Evolutionary conservation across 345 rosid genomes (phyloP).

Genomic region (Eucalyptus sp.): DNA sequence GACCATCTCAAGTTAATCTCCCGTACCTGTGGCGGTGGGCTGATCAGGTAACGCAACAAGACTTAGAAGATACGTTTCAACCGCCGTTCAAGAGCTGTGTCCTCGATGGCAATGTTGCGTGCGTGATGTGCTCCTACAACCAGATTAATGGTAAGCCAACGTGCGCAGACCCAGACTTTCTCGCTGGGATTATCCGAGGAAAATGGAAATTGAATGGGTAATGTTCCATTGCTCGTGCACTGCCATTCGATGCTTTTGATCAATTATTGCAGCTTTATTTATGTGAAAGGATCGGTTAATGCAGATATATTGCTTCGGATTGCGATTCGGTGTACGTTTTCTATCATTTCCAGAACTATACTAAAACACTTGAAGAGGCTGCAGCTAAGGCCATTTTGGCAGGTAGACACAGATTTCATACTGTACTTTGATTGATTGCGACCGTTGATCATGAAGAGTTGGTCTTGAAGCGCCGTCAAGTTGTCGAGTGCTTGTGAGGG

Average conservation of each 20-base stretch:
- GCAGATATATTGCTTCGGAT: constrained; percentile 81
- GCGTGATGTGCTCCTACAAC: constrained; percentile 96
- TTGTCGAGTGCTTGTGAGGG: too few relatives aligned
- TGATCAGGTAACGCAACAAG: constrained; percentile 81
- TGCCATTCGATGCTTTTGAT: neutral
- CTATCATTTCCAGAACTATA: constrained; percentile 52
- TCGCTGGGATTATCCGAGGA: constrained; percentile 63
- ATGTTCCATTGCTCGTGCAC: neutral
- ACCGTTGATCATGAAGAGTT: too few relatives aligned
- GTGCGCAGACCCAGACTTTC: constrained; percentile 78
- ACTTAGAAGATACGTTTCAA: constrained; percentile 87
- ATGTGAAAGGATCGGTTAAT: neutral
- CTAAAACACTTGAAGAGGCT: constrained; percentile 83
- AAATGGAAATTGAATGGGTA: constrained; percentile 90
- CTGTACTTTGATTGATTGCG: neutral
- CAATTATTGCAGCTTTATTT: neutral
- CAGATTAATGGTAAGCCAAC: constrained; percentile 82
- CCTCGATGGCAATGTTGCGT: constrained; percentile 82
- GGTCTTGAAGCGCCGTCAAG: too few relatives aligned
- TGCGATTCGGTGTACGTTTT: constrained; percentile 69
- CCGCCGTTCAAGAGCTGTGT: constrained; percentile 97
- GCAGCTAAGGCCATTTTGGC: constrained; percentile 69
- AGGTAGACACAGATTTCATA: constrained; percentile 8
- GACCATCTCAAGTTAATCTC: neutral
- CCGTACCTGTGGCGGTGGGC: constrained; percentile 11